Conservation (phyloP, 139 green algal genomes). For the Picochlorum sp. region DNA sequence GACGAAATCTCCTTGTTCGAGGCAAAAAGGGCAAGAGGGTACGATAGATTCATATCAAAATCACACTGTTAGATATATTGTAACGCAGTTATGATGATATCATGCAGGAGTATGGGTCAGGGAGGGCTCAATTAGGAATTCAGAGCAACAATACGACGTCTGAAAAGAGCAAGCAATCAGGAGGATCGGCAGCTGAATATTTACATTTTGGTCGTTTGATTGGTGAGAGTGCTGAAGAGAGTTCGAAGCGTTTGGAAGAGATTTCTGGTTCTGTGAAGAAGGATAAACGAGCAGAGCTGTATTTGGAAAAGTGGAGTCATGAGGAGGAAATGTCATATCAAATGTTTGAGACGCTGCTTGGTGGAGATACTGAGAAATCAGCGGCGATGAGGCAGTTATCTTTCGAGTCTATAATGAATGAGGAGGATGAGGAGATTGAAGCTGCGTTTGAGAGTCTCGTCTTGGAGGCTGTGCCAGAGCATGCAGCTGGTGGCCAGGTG, state of each 20-base stretch:
- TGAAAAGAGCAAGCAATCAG: not conserved
- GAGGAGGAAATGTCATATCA: conserved; percentile 16
- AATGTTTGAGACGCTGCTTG: conserved; percentile 27
- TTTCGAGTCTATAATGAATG: conserved; percentile 5
- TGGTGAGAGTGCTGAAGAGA: conserved; percentile 14
- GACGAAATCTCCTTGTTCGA: too few relatives aligned
- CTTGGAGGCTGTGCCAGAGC: not conserved
- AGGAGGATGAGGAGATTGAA: not conserved
- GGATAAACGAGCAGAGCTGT: conserved; percentile 6
- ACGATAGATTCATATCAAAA: too few relatives aligned
- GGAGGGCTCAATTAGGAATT: not conserved
- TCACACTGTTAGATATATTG: too few relatives aligned
- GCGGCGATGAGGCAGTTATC: not conserved
- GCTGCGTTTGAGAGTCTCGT: not conserved
- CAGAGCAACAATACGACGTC: not conserved
- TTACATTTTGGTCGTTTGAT: conserved; percentile 28
- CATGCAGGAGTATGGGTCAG: conserved; percentile 26
- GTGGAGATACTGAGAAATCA: not conserved
- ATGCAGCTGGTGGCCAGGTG: not conserved
- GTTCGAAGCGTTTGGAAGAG: conserved; percentile 14
- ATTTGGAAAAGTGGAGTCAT: conserved; percentile 13
- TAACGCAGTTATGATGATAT: not conserved
- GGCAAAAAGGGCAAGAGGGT: too few relatives aligned
- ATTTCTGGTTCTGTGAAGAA: conserved; percentile 3
- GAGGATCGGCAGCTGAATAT: conserved; percentile 7